Evolutionary conservation across 2,329 filamentous ascomycete genomes (phyloP).

Genomic region (Aspergillus versicolor): DNA sequence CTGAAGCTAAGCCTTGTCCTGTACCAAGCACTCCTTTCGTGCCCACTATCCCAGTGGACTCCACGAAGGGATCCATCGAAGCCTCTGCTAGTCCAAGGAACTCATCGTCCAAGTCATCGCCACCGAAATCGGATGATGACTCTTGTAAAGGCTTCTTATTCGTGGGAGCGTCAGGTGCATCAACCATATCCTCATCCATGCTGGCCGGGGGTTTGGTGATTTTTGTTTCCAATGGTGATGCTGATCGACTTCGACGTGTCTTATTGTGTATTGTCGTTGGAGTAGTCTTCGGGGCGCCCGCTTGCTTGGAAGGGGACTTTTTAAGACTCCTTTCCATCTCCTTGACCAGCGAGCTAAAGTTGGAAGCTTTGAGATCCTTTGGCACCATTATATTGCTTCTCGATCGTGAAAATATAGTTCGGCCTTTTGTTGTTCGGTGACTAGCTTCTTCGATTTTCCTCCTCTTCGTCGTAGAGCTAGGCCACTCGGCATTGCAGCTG

Average conservation of each 20-base stretch:
- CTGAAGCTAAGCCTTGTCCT: not conserved
- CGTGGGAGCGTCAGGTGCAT: not conserved
- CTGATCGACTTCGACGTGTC: constrained; percentile 29
- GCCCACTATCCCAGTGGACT: not conserved
- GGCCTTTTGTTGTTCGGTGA: constrained; percentile 41
- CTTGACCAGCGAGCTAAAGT: constrained; percentile 61
- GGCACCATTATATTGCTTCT: constrained; percentile 41
- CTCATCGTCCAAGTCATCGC: constrained; percentile 48
- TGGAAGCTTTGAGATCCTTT: constrained; percentile 43
- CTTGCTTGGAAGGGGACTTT: constrained; percentile 29
- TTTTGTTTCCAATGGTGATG: constrained; percentile 30
- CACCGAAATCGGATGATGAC: constrained; percentile 47
- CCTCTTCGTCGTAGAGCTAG: constrained; percentile 61
- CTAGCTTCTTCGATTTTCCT: constrained; percentile 56
- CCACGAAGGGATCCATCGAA: constrained; percentile 32
- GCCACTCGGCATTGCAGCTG: constrained; percentile 70
- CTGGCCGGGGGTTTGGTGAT: not conserved
- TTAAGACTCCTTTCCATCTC: constrained; percentile 59
- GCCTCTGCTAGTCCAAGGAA: constrained; percentile 42
- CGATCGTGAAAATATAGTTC: constrained; percentile 44
- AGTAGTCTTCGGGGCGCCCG: constrained; percentile 44
- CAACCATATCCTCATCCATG: not conserved
- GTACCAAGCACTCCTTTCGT: not conserved
- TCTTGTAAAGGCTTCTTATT: constrained; percentile 16
- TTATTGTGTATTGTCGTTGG: constrained; percentile 39